A percentile compares a stretch with the other conserved stretches of the same genome.
phyloP scores from a whole-genome alignment of 176 grass and related monocot species.

The Cymbopogon citratus region DNA sequence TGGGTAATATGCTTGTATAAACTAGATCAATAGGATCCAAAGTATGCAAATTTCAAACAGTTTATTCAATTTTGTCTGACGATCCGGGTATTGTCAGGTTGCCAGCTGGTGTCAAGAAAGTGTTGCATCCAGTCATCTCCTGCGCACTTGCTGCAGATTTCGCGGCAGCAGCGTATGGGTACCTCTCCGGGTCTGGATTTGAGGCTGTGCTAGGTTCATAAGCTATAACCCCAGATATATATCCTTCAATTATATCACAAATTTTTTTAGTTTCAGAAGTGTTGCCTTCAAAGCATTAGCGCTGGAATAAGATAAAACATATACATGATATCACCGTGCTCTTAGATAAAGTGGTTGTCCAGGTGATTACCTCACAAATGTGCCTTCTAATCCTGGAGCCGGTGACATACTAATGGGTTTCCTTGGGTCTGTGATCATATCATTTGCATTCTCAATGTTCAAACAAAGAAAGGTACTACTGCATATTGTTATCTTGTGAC shows the following conservation, averaged over 20 bases:
- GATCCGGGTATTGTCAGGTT: slow-evolving; percentile 49
- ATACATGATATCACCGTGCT: background rate
- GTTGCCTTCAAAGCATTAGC: background rate
- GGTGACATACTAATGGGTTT: slow-evolving; percentile 93
- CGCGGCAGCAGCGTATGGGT: slow-evolving; percentile 54
- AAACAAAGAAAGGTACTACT: slow-evolving; percentile 80
- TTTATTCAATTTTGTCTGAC: background rate
- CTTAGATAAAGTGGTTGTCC: slow-evolving; percentile 11
- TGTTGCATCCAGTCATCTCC: slow-evolving; percentile 85
- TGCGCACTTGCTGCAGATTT: slow-evolving; percentile 72
- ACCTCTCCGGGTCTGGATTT: slow-evolving; percentile 45
- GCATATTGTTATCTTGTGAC: background rate
- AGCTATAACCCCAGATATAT: slow-evolving; percentile 10
- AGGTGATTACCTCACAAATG: slow-evolving; percentile 88
- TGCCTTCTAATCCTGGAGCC: slow-evolving; percentile 80
- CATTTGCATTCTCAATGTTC: slow-evolving; percentile 96
- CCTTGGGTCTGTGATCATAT: slow-evolving; percentile 95
- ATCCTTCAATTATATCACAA: background rate
- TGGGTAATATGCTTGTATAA: slow-evolving; percentile 47
- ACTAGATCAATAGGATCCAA: slow-evolving; percentile 15
- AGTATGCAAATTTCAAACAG: background rate
- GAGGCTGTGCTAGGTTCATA: slow-evolving; percentile 81
- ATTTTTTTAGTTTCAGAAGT: background rate
- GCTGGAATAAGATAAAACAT: background rate
- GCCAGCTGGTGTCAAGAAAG: slow-evolving; percentile 56